These are phyloP conservation scores for Apiotrichum siamense DNA, from an alignment of 1,284 basidiomycete species.

Conservation along the genomic window DNA sequence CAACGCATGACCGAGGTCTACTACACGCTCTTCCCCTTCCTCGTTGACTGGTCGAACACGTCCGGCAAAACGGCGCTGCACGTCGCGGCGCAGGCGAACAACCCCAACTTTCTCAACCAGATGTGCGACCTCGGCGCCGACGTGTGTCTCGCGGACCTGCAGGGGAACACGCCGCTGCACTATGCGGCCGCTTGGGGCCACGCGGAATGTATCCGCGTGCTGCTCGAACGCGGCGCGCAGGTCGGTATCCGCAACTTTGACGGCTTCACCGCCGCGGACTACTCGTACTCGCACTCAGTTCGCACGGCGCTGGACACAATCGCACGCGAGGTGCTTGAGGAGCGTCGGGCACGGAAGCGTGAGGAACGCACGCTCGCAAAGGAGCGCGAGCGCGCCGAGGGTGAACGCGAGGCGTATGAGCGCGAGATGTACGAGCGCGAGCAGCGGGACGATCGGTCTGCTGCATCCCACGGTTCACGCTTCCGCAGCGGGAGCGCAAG, in stretches of 20 bases:
- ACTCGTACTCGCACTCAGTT: constrained; percentile 65
- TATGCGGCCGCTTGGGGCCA: constrained; percentile 52
- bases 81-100: constrained; percentile 77
- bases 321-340: constrained; percentile 29
- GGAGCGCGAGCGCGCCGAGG: constrained; percentile 9
- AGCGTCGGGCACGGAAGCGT: constrained; percentile 10
- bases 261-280: constrained; percentile 85
- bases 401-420: not conserved
- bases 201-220: constrained; percentile 66
- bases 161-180: constrained; percentile 87
- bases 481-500: not conserved
- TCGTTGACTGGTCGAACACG: constrained; percentile 82
- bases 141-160: constrained; percentile 75
- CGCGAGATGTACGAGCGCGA: not conserved
- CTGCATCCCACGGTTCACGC: not conserved
- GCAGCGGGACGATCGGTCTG: not conserved
- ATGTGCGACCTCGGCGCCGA: constrained; percentile 83
- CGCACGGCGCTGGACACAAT: constrained; percentile 27
- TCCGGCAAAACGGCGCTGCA: constrained; percentile 86
- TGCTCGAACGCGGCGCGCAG: constrained; percentile 82
- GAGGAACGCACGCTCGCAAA: constrained; percentile 11
- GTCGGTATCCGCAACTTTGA: constrained; percentile 76
- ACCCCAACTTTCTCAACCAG: constrained; percentile 67
- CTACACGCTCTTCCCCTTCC: constrained; percentile 53
- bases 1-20: constrained; percentile 37